Base-by-base conservation (phyloP, 768 basidiomycete genomes). In the Leccinum variicolor region DNA sequence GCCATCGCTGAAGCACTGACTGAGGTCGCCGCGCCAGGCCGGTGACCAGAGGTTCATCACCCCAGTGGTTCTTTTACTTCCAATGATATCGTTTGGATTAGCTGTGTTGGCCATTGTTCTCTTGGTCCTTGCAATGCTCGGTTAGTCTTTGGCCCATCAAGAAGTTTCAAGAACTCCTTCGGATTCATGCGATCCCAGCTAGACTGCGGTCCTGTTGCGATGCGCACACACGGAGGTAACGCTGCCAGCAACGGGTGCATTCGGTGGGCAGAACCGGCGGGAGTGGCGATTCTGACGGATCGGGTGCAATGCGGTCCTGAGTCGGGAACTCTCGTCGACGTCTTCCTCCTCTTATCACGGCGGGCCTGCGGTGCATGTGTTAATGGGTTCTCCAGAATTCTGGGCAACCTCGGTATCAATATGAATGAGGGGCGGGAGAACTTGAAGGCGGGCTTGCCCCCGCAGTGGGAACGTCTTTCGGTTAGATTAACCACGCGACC, bases 191-290 rank as follows among this genome's bases (percentile, higher is more conserved):
- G 64, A 21, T 39, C 21, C 6, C 4, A 21, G n/a, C 64, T 66
- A 15, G 50, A 68, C 59, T 61, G 64, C 62, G 62, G 26, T 52
- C 26, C 19, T 9, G 36, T 26, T 55, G 46, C 51, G 11, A 52
- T 36, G 33, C 23, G 7, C 53, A 6, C 56, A 41, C n/a, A 13
- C 47, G 64, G 63, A 26, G 26, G 19, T 34, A 15, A 47, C 2
- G 23, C 7, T 39, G 56, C 26, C 55, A 49, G n/a, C 11, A 28
- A 58, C 50, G 26, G 25, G 41, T 11, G 15, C 5, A 5, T 10
- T 47, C 6, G 14, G 3, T n/a, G 33, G 57, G 25, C 25, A 23
- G 13, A 46, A n/a, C 50, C 29, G 14, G 28, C 47, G 49, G 19
- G 26, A 21, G 25, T 34, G 36, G 39, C 36, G 19, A 19, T 23